Evolutionary conservation across 257 asterid species (phyloP), one percentile per base, ranked within the genome.

Genomic region (Schizonepeta tenuifolia): DNA sequence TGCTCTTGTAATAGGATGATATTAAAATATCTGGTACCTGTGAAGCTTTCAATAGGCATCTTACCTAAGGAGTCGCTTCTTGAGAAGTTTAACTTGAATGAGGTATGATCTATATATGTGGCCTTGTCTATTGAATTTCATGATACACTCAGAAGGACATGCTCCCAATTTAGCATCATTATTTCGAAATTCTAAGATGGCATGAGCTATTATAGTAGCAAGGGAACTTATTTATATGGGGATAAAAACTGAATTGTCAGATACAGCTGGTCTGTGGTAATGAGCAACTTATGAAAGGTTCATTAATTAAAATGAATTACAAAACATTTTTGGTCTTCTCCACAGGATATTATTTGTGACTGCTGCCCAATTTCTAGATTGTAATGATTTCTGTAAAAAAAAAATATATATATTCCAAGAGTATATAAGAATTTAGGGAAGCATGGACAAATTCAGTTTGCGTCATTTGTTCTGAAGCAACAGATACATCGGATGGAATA

Each of bases 11-110:
- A 77, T 81, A 91, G 99, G 91, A 89, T 94, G 99, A 91, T 94
- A 41, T 86, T 94, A 75, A 94, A 91, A 75, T 94, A 89, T 83
- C 83, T 91, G 73, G 85, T 91, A 77, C 98, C 99, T 58, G 98
- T 94, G 73, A 94, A 94, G 87, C 90, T 94, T 74, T 94, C 99
- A 11, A 85, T 88, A 33, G 96, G 98, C 77, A 88, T 88, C 82
- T 76, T 94, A 73, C 98, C 98, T 14, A 72, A 58, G 40, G 66
- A 75, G 5, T 75, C 33, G 15, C 90, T 94, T 57, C 95, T 94
- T 72, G 86, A 86, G 81, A 89, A 83, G 85, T 94, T 81, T 77
- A 86, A 85, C 76, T 84, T 94, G 75, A 86, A 79, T 62, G 98
- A 94, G 99, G 99, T 91, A 85, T 75, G 73, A 21, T 36, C 54